Conservation (phyloP, 2,329 filamentous ascomycete species). For the Pestalotiopsis sp. region DNA sequence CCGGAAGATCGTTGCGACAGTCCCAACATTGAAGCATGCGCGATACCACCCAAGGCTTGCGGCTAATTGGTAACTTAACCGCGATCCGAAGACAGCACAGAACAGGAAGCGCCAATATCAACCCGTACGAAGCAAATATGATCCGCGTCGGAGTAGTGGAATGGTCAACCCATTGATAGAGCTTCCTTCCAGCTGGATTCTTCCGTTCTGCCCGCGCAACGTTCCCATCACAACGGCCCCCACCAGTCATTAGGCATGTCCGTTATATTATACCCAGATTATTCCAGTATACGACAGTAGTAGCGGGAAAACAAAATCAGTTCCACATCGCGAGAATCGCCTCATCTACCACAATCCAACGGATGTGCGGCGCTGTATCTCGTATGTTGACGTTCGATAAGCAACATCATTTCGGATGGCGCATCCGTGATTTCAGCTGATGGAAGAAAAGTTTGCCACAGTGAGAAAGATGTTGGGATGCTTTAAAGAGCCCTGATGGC, state of each 20-base stretch:
- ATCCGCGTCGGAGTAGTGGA: not conserved
- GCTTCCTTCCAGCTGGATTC: not conserved
- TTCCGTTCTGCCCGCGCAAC: not conserved
- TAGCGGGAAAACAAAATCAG: not conserved
- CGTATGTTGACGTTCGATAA: conserved; percentile 8
- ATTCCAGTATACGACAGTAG: not conserved
- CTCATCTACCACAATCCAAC: not conserved
- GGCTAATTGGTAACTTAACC: conserved; percentile 9
- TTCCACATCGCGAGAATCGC: not conserved
- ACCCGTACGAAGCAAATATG: not conserved
- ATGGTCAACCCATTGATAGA: not conserved
- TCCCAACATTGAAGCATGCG: not conserved
- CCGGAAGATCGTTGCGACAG: not conserved
- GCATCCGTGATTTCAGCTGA: not conserved
- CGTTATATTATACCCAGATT: not conserved
- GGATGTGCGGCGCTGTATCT: not conserved
- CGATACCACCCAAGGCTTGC: not conserved
- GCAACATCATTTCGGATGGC: not conserved
- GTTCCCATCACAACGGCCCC: not conserved
- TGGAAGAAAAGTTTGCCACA: not conserved
- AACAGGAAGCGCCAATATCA: not conserved
- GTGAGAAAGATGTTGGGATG: not conserved
- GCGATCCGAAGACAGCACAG: not conserved
- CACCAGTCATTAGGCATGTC: not conserved
- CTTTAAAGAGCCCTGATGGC: not conserved